Evolutionary conservation across 2,329 filamentous ascomycete genomes (phyloP), one percentile per base, ranked within the genome.

Genomic region (Mollisia scopiformis): DNA sequence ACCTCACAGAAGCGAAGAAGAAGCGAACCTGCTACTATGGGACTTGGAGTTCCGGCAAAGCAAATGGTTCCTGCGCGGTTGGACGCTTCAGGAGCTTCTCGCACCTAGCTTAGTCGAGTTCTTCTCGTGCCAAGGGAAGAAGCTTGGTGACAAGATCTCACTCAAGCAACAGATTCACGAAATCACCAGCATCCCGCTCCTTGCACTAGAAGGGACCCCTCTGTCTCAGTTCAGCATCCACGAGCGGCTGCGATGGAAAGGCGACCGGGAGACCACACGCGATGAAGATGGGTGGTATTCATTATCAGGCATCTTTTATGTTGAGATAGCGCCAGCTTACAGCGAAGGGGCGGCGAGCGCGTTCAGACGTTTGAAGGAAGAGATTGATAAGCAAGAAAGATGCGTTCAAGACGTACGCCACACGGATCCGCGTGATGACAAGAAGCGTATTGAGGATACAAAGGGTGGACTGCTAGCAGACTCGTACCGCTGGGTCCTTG

Each of bases 231-330:
- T 55, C 46, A 4, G 21, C 10, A 13, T 46, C 41, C 2, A 2
- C 11, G 41, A 46, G 41, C 41, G 41, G 27, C 23, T 46, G 41
- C 8, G 2, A 3, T 46, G 41, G 41, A 33, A 23, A n/a, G n/a
- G 46, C 46, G 8, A 31, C n/a, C 39, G 39, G 14, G 27, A 55
- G 16, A 55, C 37, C 7, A 13, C 8, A 2, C 11, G 39, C 27
- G 39, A 55, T 10, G 37, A 55, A 13, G 16, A 55, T 19, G 50
- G 39, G 39, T 41, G 43, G 19, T 57, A 57, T 27, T 50, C 30
- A 28, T 39, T 41, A 25, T 61, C 81, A 2, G 79, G 79, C 0
- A 70, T 81, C 0, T 80, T 81, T 28, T 69, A 69, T 1, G 71
- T 81, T 21, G 2, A 2, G 3, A 46, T 46, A 19, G 2, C 14